Base-by-base conservation (phyloP, 148 eudicot genomes). In the Suaeda aralocaspica region DNA sequence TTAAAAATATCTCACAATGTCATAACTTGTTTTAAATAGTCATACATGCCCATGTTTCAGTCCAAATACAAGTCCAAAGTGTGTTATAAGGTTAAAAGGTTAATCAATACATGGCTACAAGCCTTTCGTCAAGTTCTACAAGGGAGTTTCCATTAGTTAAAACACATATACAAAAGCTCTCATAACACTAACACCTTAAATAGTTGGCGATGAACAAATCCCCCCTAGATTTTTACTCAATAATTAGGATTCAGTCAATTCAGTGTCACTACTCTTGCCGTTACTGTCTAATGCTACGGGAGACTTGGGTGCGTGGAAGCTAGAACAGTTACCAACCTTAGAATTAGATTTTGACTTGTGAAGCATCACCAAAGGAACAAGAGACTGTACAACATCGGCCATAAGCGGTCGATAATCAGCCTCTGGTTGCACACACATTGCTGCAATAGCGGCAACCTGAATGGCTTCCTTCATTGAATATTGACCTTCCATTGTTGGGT, bases 351-450 rank as follows among this genome's bases (percentile, higher is more conserved):
- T 53, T 5, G 78, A 76, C 70, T 79, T 75, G 29, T 77, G 86
- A 57, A 71, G 84, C 77, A 86, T 91, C 70, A 88, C 96, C 50
- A 93, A 82, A 34, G 96, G 98, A 65, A 85, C 91, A 31, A 93
- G 84, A 0, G 98, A 91, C 79, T 93, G 98, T 41, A 93, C 96
- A 16, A 93, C 98, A 72, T 93, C 98, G 0, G 98, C 95, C 96
- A 93, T 93, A 57, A 93, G 78, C 29, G 98, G 98, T 73, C 98
- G 74, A 76, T 93, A 90, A 80, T 91, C 98, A 39, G 95, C 95
- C 85, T 90, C 96, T 7, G 96, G 87, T 66, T 93, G 96, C 52
- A 93, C 87, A 48, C 98, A 93, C 98, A 93, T 93, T 25, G 91
- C 96, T 24, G 98, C 98, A 66, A 93, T 90, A 30, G 98, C 98